Base-by-base conservation (phyloP, 371 early-diverging fungal genomes). In the Paramicrosporidium saccamoebae region DNA sequence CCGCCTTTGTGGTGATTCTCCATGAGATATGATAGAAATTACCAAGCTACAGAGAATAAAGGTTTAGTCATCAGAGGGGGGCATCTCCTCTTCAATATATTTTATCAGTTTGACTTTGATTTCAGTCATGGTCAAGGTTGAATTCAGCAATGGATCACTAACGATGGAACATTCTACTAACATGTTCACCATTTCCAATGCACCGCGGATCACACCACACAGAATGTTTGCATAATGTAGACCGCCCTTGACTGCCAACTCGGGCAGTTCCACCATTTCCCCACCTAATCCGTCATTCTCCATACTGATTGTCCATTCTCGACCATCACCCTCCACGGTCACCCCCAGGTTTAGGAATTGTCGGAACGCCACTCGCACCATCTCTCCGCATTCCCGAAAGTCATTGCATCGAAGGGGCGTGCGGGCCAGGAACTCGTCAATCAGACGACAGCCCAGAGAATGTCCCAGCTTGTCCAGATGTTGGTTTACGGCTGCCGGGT, bases 71-170 rank as follows among this genome's bases (percentile, higher is more conserved):
- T 90, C 90, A 12, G 65, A 64, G 3, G 64, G 64, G 2, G 90
- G 88, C 4, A 79, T 75, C 34, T 86, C 78, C 41, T 92, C 88
- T 24, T 92, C 88, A 27, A 90, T 41, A 28, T 66, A 52, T 28
- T 66, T 62, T 22, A 81, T 44, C 12, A 88, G 41, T 32, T 60
- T 66, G 14, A 90, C 64, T 11, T 78, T 55, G 22, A 92, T 64
- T 48, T 84, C 84, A 0, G 84, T 86, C 81, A 27, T 86, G 84
- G 13, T 88, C 88, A 7, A 67, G n/a, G n/a, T n/a, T n/a, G n/a
- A n/a, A n/a, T n/a, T n/a, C n/a, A n/a, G 52, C 26, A 90, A 48
- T 6, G 51, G 49, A 42, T 81, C 81, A 10, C 55, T 57, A 3
- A 82, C 55, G 48, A 86, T 88, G 11, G 37, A 36, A 5, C 55